phyloP scores from a whole-genome alignment of 495 filamentous ascomycete genomes.

The Trichoderma virens region DNA sequence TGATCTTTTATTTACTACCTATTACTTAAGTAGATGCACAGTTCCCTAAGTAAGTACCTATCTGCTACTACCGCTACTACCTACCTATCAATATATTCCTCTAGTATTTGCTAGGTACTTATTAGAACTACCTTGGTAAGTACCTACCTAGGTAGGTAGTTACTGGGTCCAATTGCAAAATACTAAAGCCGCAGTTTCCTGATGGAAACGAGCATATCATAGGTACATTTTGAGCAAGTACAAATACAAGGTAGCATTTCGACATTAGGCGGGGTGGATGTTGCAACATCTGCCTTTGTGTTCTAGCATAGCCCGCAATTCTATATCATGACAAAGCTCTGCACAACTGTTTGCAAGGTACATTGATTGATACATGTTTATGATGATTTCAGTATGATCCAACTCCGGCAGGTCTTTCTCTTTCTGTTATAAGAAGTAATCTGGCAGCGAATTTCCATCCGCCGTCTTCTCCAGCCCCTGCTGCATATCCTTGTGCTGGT shows the following conservation, averaged over 20 bases:
- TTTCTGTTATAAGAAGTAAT: slow-evolving; percentile 44
- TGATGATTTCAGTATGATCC: background rate
- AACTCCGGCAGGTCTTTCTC: background rate
- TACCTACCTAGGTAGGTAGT: too few relatives aligned
- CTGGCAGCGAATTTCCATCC: slow-evolving; percentile 43
- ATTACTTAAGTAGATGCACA: too few relatives aligned
- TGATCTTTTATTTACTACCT: too few relatives aligned
- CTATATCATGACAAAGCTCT: background rate
- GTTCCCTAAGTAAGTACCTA: too few relatives aligned
- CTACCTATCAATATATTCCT: too few relatives aligned
- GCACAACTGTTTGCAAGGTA: background rate
- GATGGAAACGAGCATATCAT: slow-evolving; percentile 5
- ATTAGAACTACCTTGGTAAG: too few relatives aligned
- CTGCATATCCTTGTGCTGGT: slow-evolving; percentile 76
- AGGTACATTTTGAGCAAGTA: background rate
- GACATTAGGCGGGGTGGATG: too few relatives aligned
- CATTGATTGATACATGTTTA: background rate
- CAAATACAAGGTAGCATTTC: too few relatives aligned
- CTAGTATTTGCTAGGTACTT: too few relatives aligned
- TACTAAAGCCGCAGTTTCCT: background rate
- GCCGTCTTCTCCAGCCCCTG: slow-evolving; percentile 45
- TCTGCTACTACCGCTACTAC: background rate
- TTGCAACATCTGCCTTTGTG: slow-evolving; percentile 2
- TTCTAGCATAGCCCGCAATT: slow-evolving; percentile 1
- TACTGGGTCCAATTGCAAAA: too few relatives aligned